Conservation (phyloP, 345 rosid genomes). For the Rhodomyrtus tomentosa region DNA sequence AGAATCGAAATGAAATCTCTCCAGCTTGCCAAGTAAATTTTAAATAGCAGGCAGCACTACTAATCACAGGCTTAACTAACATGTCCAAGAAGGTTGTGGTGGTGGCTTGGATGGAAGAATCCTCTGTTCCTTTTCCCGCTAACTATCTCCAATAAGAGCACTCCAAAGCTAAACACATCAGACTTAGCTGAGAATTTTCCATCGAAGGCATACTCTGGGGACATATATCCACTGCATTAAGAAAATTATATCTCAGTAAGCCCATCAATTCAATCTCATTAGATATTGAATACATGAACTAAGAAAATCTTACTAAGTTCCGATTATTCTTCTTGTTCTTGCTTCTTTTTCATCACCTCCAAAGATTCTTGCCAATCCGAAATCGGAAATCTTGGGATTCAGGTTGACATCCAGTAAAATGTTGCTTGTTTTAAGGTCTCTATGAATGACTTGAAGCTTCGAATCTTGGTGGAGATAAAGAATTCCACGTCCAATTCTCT, state of each 20-base stretch:
- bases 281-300: background rate
- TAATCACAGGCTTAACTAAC: background rate
- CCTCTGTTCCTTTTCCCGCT: slow-evolving; percentile 6
- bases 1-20: too few species aligned
- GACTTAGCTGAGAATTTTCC: slow-evolving; percentile 33
- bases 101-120: slow-evolving; percentile 3
- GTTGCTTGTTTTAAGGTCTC: slow-evolving; percentile 45
- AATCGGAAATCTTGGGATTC: slow-evolving; percentile 45
- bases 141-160: slow-evolving; percentile 6
- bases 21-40: background rate
- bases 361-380: slow-evolving; percentile 45
- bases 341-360: slow-evolving; percentile 29
- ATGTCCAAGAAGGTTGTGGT: slow-evolving; percentile 6
- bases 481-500: slow-evolving; percentile 42
- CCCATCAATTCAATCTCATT: background rate
- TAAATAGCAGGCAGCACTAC: background rate
- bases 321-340: slow-evolving; percentile 30
- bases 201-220: slow-evolving; percentile 17
- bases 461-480: slow-evolving; percentile 50
- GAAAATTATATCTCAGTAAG: background rate
- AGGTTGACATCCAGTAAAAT: slow-evolving; percentile 29
- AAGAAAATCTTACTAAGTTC: slow-evolving; percentile 29
- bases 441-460: slow-evolving; percentile 33
- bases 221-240: slow-evolving; percentile 4
- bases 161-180: slow-evolving; percentile 5